phyloP scores from a whole-genome alignment of 495 filamentous ascomycete genomes.

The Tuber calosporum region DNA sequence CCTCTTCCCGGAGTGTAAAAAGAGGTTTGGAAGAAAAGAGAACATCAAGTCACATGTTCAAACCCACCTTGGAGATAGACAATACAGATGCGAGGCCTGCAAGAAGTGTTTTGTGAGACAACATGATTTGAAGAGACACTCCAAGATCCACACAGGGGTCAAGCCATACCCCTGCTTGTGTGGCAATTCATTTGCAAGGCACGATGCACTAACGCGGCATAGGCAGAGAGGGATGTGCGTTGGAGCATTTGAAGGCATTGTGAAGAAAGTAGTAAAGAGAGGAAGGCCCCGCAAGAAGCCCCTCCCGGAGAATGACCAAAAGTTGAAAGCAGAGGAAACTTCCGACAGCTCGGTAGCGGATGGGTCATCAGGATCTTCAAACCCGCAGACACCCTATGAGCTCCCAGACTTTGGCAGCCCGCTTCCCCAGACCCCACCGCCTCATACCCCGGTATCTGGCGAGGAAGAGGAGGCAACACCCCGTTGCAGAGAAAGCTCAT shows the following conservation, averaged over 20 bases:
- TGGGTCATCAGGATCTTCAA: slow-evolving; percentile 33
- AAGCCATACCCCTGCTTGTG: slow-evolving; percentile 89
- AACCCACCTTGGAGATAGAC: slow-evolving; percentile 90
- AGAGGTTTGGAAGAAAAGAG: slow-evolving; percentile 84
- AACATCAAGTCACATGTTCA: slow-evolving; percentile 98
- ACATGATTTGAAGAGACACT: slow-evolving; percentile 92
- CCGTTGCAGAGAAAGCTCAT: slow-evolving; percentile 32
- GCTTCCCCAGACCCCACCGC: slow-evolving; percentile 30
- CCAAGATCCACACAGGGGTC: slow-evolving; percentile 89
- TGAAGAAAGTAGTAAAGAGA: slow-evolving; percentile 62
- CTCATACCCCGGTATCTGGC: slow-evolving; percentile 21
- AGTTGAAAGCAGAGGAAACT: slow-evolving; percentile 39
- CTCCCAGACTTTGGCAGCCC: slow-evolving; percentile 32
- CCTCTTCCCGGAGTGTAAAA: slow-evolving; percentile 68
- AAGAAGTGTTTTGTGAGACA: slow-evolving; percentile 91
- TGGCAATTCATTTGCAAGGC: slow-evolving; percentile 81
- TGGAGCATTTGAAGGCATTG: slow-evolving; percentile 77
- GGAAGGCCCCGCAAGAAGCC: slow-evolving; percentile 59
- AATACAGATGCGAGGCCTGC: slow-evolving; percentile 82
- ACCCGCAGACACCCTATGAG: slow-evolving; percentile 33
- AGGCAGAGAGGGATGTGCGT: slow-evolving; percentile 90
- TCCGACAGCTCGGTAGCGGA: slow-evolving; percentile 24
- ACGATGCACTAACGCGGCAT: slow-evolving; percentile 90
- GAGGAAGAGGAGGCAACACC: slow-evolving; percentile 33
- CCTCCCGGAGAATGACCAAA: slow-evolving; percentile 56